Conservation (phyloP, 345 rosid species). For the Moringa oleifera region DNA sequence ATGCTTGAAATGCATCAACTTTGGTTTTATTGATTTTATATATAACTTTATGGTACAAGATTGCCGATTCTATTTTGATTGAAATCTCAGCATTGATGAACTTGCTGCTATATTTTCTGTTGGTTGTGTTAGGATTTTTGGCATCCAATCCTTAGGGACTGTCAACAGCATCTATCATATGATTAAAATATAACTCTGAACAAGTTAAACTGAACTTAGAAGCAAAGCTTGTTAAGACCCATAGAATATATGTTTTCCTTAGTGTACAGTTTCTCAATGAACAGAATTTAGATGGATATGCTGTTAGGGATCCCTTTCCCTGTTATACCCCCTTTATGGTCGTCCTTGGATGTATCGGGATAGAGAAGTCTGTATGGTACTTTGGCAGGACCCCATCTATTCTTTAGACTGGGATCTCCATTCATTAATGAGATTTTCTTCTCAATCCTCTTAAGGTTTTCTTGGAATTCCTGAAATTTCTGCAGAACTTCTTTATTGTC, state of each 20-base stretch:
- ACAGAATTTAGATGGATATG: constrained; percentile 18
- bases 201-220: no score
- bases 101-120: no score
- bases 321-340: constrained; percentile 23
- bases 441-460: constrained; percentile 33
- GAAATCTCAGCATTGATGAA: no score
- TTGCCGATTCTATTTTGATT: no score
- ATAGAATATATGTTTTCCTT: no score
- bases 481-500: constrained; percentile 28
- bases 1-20: background rate
- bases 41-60: no score
- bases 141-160: no score
- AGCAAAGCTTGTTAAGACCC: no score
- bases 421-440: constrained; percentile 39
- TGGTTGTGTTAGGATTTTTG: no score
- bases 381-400: constrained; percentile 48
- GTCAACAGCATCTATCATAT: no score
- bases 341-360: constrained; percentile 31
- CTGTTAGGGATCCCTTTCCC: constrained; percentile 56
- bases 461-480: constrained; percentile 29
- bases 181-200: no score
- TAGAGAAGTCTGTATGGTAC: constrained; percentile 41
- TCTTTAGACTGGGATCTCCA: constrained; percentile 27
- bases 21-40: no score
- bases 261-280: background rate